Percentiles rank a stretch among this genome's conserved stretches.
Conservation (phyloP, 1,284 basidiomycete genomes). For the Ceratobasidium sp. region DNA sequence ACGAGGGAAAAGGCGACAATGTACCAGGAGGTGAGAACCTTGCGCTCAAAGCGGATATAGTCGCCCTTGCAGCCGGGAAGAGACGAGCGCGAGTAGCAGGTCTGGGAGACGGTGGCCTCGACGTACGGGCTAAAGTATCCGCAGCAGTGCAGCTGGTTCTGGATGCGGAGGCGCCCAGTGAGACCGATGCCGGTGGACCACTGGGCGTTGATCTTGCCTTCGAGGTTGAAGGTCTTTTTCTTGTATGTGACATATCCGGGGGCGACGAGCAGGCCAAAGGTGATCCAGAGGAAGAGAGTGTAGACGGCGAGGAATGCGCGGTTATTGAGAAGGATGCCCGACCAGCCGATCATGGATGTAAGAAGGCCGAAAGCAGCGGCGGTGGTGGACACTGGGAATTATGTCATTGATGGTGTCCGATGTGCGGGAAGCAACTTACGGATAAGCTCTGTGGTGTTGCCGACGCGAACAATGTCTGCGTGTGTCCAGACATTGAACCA, state of each 20-base stretch:
- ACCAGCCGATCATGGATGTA: slow-evolving; percentile 66
- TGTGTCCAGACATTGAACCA: slow-evolving; percentile 70
- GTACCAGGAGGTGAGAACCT: slow-evolving; percentile 62
- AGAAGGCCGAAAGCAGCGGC: slow-evolving; percentile 59
- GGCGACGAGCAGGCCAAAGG: slow-evolving; percentile 64
- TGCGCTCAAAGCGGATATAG: slow-evolving; percentile 62
- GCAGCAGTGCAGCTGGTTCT: slow-evolving; percentile 70
- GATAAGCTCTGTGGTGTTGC: slow-evolving; percentile 65
- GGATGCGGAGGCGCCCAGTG: slow-evolving; percentile 62
- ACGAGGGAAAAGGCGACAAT: slow-evolving; percentile 62
- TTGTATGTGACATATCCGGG: slow-evolving; percentile 77
- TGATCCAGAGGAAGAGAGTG: slow-evolving; percentile 68
- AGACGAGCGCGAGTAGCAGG: slow-evolving; percentile 67
- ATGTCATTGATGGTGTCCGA: neutral
- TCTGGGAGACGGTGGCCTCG: slow-evolving; percentile 67
- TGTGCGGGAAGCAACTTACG: slow-evolving; percentile 49
- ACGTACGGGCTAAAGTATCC: slow-evolving; percentile 73
- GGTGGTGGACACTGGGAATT: slow-evolving; percentile 60
- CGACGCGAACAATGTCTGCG: slow-evolving; percentile 66
- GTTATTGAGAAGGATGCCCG: slow-evolving; percentile 75
- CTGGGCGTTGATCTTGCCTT: slow-evolving; percentile 73
- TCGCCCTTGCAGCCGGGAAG: slow-evolving; percentile 68
- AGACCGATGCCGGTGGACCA: slow-evolving; percentile 66
- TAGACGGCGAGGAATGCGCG: slow-evolving; percentile 71
- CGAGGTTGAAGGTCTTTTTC: slow-evolving; percentile 68